A percentile compares a stretch with the other conserved stretches of the same genome.
phyloP scores from a whole-genome alignment of 192 early-diverging fungal genomes.

The Podila clonocystis region DNA sequence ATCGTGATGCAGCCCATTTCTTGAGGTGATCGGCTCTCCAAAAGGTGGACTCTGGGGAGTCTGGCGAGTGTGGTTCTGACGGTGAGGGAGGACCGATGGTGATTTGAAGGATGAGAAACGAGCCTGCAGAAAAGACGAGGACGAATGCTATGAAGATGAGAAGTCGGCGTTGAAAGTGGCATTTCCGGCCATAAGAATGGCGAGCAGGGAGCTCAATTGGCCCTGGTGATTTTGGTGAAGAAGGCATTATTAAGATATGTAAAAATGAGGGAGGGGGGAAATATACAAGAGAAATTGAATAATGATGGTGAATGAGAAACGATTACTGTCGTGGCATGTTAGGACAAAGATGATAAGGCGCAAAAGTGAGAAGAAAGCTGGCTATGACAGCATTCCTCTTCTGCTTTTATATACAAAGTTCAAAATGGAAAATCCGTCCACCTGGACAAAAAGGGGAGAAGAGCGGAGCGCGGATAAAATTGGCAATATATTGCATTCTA shows the following conservation, averaged over 20 bases:
- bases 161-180: conserved; percentile 2
- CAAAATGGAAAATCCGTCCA: neutral
- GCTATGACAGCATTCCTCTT: no score
- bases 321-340: no score
- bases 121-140: conserved; percentile 21
- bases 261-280: no score
- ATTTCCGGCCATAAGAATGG: neutral
- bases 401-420: no score
- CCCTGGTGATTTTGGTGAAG: conserved; percentile 4
- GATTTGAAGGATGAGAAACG: conserved; percentile 14
- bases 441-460: neutral
- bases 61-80: neutral
- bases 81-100: conserved; percentile 2
- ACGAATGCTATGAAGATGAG: conserved; percentile 6
- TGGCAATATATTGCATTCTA: no score
- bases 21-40: neutral
- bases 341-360: no score
- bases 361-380: no score
- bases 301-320: no score
- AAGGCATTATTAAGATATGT: conserved; percentile 2
- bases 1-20: neutral
- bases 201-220: neutral
- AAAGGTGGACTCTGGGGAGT: neutral
- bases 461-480: neutral
- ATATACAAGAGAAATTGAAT: neutral